Evolutionary conservation across 306 rosid genomes (phyloP).

Genomic region (Lotus japonicus): DNA sequence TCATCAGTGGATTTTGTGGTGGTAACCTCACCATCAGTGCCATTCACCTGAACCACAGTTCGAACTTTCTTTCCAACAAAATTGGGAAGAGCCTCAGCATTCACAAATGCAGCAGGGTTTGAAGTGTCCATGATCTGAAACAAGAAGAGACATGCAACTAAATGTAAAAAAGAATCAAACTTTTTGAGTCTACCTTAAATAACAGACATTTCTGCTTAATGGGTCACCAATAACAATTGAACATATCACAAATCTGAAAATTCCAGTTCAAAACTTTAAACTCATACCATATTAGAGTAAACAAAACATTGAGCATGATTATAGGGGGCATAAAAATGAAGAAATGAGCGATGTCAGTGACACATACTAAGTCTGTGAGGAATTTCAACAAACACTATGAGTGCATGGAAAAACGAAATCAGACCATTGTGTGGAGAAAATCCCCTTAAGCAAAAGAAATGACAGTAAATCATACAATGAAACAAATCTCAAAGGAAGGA

Average conservation of each 20-base stretch:
- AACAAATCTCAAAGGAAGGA: neutral
- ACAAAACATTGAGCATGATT: neutral
- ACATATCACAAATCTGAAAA: neutral
- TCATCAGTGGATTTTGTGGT: conserved; percentile 38
- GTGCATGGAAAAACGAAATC: neutral
- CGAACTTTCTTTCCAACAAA: conserved; percentile 49
- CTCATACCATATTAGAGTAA: neutral
- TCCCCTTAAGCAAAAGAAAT: neutral
- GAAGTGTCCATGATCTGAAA: conserved; percentile 45
- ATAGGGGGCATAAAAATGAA: neutral
- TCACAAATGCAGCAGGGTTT: conserved; percentile 47
- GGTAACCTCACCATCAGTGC: conserved; percentile 20
- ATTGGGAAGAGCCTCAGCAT: conserved; percentile 32
- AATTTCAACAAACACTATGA: conserved; percentile 19
- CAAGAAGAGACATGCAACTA: neutral
- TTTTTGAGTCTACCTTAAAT: neutral
- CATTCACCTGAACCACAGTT: conserved; percentile 42
- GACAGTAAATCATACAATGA: neutral
- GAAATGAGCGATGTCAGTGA: neutral
- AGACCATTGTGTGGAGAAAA: neutral
- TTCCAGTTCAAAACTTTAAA: neutral
- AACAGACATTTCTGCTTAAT: neutral
- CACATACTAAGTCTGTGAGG: neutral
- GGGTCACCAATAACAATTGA: neutral
- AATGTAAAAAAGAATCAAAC: neutral